These are phyloP conservation scores for Alternaria panax DNA, from an alignment of 2,329 filamentous ascomycete genomes.

Conservation along the genomic window DNA sequence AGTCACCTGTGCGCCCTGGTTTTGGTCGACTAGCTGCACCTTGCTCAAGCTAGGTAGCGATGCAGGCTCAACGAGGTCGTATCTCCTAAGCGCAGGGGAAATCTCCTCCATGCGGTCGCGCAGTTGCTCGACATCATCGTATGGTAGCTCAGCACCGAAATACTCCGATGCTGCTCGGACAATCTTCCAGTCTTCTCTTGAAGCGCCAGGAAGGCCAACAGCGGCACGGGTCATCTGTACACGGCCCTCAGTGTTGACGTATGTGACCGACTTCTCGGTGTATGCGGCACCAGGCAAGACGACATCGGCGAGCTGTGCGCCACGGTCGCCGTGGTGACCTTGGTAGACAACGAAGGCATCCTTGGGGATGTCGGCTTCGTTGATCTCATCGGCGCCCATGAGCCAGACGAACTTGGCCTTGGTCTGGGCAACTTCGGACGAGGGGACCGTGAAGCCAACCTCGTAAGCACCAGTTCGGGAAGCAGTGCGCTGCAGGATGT, in stretches of 20 bases:
- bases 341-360: conserved; percentile 98
- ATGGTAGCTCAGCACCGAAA: conserved; percentile 83
- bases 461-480: conserved; percentile 94
- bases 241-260: conserved; percentile 96
- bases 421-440: conserved; percentile 78
- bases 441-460: conserved; percentile 91
- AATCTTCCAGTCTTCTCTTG: conserved; percentile 99
- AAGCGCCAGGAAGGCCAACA: conserved; percentile 85
- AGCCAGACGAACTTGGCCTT: conserved; percentile 97
- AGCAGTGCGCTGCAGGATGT: conserved; percentile 91
- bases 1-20: conserved; percentile 81
- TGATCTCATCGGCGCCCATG: conserved; percentile 91
- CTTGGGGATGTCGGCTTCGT: conserved; percentile 86
- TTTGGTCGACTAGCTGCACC: conserved; percentile 94
- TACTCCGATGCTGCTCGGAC: conserved; percentile 92
- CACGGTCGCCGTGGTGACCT: conserved; percentile 94
- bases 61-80: conserved; percentile 88
- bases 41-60: conserved; percentile 79
- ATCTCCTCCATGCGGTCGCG: conserved; percentile 96
- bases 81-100: conserved; percentile 85
- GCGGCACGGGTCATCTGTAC: conserved; percentile 93
- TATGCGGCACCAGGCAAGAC: conserved; percentile 94
- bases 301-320: conserved; percentile 91
- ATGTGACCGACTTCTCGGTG: conserved; percentile 95
- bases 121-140: conserved; percentile 88